phyloP scores from a whole-genome alignment of 2,329 filamentous ascomycete genomes.

The Aspergillus uvarum region DNA sequence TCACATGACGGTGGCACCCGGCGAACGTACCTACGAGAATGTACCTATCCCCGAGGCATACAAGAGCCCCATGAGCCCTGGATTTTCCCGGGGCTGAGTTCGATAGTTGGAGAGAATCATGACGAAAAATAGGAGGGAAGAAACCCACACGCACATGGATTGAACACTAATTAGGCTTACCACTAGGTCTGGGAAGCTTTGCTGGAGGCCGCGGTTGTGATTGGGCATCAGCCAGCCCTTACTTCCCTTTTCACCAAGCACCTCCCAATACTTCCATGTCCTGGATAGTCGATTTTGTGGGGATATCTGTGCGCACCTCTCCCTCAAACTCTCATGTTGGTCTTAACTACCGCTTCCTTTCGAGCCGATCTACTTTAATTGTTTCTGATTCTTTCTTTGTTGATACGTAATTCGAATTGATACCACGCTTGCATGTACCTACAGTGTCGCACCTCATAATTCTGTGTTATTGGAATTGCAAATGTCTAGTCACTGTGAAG shows the following conservation, averaged over 20 bases:
- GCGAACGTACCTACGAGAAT: slow-evolving; percentile 79
- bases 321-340: not conserved
- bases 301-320: no score
- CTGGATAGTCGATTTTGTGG: no score
- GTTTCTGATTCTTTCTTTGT: not conserved
- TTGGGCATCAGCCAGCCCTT: no score
- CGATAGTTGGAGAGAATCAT: slow-evolving; percentile 14
- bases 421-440: not conserved
- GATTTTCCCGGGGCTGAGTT: slow-evolving; percentile 32
- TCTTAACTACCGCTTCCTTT: slow-evolving; percentile 12
- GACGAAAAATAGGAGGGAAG: not conserved
- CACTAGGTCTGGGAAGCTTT: no score
- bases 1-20: slow-evolving; percentile 69
- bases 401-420: not conserved
- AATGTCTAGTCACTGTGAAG: no score
- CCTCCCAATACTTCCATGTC: no score
- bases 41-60: slow-evolving; percentile 91
- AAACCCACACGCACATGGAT: no score
- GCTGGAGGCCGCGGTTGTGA: no score
- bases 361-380: not conserved
- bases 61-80: slow-evolving; percentile 49
- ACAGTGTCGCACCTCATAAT: not conserved
- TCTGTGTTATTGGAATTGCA: not conserved
- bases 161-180: no score
- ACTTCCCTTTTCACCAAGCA: no score